Conservation (phyloP, 768 basidiomycete genomes). For the Clitopilus hobsonii region DNA sequence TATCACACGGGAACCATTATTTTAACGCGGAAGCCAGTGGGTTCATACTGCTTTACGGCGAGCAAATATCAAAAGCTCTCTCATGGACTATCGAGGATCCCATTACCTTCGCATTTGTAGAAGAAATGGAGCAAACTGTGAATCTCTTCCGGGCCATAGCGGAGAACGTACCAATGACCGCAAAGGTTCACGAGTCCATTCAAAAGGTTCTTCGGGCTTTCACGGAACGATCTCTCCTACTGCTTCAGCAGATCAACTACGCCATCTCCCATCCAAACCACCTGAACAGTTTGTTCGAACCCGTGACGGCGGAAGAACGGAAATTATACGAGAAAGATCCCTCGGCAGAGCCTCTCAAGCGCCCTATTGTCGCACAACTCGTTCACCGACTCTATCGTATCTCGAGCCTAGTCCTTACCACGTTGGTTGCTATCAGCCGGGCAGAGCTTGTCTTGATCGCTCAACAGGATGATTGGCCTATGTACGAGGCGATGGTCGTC, state of each 20-base stretch:
- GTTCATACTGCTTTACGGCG: constrained; percentile 79
- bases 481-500: constrained; percentile 61
- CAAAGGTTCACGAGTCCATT: constrained; percentile 44
- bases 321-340: constrained; percentile 63
- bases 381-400: constrained; percentile 69
- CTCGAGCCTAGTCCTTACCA: constrained; percentile 63
- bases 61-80: constrained; percentile 72
- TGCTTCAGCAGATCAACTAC: constrained; percentile 87
- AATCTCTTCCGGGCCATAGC: constrained; percentile 77
- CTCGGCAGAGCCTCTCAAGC: constrained; percentile 56
- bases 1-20: constrained; percentile 66
- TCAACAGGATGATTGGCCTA: constrained; percentile 68
- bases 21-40: constrained; percentile 85
- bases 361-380: constrained; percentile 69
- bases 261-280: constrained; percentile 90
- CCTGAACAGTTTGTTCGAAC: constrained; percentile 75
- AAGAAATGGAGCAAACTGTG: constrained; percentile 80
- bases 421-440: constrained; percentile 64
- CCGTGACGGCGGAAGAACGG: constrained; percentile 73
- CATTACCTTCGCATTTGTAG: constrained; percentile 70
- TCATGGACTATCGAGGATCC: constrained; percentile 80
- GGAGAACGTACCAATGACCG: constrained; percentile 41
- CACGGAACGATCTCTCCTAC: constrained; percentile 58
- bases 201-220: constrained; percentile 67
- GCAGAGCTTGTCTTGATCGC: constrained; percentile 64